Evolutionary conservation across 225 moss, liverwort and hornwort species (phyloP), one percentile per base, ranked within the genome.

Genomic region (Climacium dendroides): DNA sequence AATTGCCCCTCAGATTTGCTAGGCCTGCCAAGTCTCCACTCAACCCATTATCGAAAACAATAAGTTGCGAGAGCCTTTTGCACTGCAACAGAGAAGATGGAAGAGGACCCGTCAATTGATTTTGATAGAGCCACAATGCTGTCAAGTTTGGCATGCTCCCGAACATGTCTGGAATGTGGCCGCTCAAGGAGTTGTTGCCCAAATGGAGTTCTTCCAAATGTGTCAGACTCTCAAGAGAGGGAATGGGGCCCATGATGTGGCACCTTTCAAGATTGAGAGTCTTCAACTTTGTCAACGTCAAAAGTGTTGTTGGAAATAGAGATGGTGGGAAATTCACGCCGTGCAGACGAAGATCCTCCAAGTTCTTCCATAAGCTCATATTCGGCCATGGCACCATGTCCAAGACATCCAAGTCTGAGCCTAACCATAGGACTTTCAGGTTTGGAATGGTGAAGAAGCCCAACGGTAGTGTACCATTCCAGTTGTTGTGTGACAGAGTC

Each of bases 11-110:
- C 2, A 61, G 4, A 61, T 18, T 63, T 17, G 5, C 9, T 63
- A 63, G 18, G 17, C 34, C 3, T 18, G 0, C 9, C 3, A 64
- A 5, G 5, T 34, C 34, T 64, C 64, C 34, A 34, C 19, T 34
- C 9, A 34, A 19, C 10, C 10, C 3, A 34, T 64, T 64, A 5
- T 0, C 0, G 2, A n/a, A 66, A 66, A 2, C 22, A 11, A 11
- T 4, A 0, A 65, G 0, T 19, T 65, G 2, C 0, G 11, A 1
- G 12, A n/a, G 66, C 11, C 1, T 66, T 0, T 2, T n/a, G 11
- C 20, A n/a, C 2, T 66, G 0, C 0, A n/a, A 19, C 2, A 66
- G 0, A 66, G 66, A 66, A 2, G 6, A 0, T 66, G n/a, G n/a
- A 66, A 66, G 20, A 2, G 11, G 20, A 20, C n/a, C 20, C 1